Base-by-base conservation (phyloP, 352 stramenopile species). In the Pythium coloratum region DNA sequence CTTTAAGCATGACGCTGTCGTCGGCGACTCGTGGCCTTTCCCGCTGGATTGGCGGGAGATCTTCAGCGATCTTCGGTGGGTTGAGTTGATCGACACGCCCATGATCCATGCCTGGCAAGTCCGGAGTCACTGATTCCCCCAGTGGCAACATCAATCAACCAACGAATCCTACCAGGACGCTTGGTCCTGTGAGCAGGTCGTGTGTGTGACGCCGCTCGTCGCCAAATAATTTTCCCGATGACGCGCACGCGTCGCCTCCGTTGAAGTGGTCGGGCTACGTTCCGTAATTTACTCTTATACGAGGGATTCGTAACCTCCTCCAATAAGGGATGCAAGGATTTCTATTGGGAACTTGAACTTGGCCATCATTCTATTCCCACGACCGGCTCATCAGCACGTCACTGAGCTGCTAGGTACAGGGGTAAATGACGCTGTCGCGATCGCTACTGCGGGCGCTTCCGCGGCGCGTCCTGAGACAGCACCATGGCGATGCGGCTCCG, bases 331-430 rank as follows among this genome's bases (percentile, higher is more conserved):
- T 20, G 1, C 30, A 5, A 42, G 34, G 4, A 8, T 36, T 55
- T 55, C 7, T 55, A n/a, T 55, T 55, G 12, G 49, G 49, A 66
- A 66, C 60, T 66, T 66, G 60, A 66, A 66, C 60, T 50, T 46
- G 24, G 16, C 20, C 46, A 24, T 53, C 46, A 53, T 53, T 53
- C 46, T 10, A 53, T 53, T 14, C 16, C 46, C 46, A 53, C 46
- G 18, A 24, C 46, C 46, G 46, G 20, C 46, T 53, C 46, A 30
- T 20, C 14, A 20, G 46, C 46, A 53, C 46, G 46, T 53, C 46
- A 53, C 30, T 53, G 46, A 53, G 46, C 46, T 53, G 46, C 46
- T 53, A 0, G 3, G 20, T 8, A 3, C 14, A 0, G 46, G 20
- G 44, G 46, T 2, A 53, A 9, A 55, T 55, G 49, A 55, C 49